Conservation (phyloP, 179 eudicot species). For the Amaranthus tricolor region DNA sequence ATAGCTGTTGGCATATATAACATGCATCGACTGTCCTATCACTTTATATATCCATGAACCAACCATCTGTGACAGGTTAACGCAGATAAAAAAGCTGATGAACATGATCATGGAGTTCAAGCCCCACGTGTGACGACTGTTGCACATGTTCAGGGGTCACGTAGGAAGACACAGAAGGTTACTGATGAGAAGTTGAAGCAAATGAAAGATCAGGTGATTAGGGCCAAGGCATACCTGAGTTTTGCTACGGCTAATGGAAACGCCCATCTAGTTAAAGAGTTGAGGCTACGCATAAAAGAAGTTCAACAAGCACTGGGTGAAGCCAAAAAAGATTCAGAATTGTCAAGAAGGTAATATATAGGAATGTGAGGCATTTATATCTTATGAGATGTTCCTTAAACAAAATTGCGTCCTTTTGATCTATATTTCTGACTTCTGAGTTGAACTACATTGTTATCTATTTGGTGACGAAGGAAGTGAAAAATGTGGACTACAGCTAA, state of each 20-base stretch:
- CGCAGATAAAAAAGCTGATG: constrained; percentile 24
- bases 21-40: not conserved
- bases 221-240: constrained; percentile 80
- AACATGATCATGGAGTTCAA: constrained; percentile 24
- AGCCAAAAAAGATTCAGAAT: constrained; percentile 60
- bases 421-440: not conserved
- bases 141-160: constrained; percentile 27
- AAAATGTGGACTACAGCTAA: not conserved
- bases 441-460: not conserved
- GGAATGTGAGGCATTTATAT: not conserved
- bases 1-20: not conserved
- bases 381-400: not conserved
- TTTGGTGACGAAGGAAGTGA: too few species aligned
- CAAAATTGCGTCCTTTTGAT: not conserved
- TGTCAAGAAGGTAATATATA: constrained; percentile 56
- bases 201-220: constrained; percentile 85
- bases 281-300: constrained; percentile 72
- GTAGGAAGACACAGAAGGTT: constrained; percentile 26
- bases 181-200: constrained; percentile 63
- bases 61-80: constrained; percentile 32
- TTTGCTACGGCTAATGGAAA: constrained; percentile 56
- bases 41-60: not conserved
- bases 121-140: constrained; percentile 18
- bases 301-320: constrained; percentile 67
- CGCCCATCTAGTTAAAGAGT: constrained; percentile 72